These are phyloP conservation scores for Ustilago loliicola DNA, from an alignment of 1,284 basidiomycete species.

Conservation along the genomic window DNA sequence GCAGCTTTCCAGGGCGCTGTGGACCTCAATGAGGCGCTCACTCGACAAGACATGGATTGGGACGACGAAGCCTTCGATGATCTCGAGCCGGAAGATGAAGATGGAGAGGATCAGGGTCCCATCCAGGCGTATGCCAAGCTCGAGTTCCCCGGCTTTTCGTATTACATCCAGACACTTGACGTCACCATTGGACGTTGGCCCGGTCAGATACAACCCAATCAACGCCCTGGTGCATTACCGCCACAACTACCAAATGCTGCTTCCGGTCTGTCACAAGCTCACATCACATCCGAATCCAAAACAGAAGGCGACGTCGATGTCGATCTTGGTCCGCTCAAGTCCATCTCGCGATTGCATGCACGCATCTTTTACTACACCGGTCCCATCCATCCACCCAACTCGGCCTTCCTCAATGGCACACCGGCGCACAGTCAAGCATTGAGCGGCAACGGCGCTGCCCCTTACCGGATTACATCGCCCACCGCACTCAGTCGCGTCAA, in stretches of 20 bases:
- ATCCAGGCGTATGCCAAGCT: slow-evolving; percentile 93
- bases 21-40: slow-evolving; percentile 52
- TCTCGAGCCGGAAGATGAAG: slow-evolving; percentile 45
- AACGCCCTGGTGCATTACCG: slow-evolving; percentile 28
- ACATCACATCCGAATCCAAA: slow-evolving; percentile 55
- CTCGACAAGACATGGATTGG: slow-evolving; percentile 45
- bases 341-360: slow-evolving; percentile 94
- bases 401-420: slow-evolving; percentile 35
- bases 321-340: slow-evolving; percentile 95
- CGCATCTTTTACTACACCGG: slow-evolving; percentile 79
- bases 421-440: slow-evolving; percentile 34
- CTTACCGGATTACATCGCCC: slow-evolving; percentile 50
- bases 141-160: slow-evolving; percentile 89
- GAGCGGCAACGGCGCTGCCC: slow-evolving; percentile 33
- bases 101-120: slow-evolving; percentile 57
- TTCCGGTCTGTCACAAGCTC: slow-evolving; percentile 46
- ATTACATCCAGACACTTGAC: slow-evolving; percentile 84
- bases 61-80: slow-evolving; percentile 45
- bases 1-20: slow-evolving; percentile 41
- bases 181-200: slow-evolving; percentile 78
- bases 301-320: slow-evolving; percentile 77
- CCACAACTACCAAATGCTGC: slow-evolving; percentile 52
- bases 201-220: slow-evolving; percentile 54
- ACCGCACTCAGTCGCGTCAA: slow-evolving; percentile 44
- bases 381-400: slow-evolving; percentile 41